Evolutionary conservation across 495 filamentous ascomycete species (phyloP).

Genomic region (Xylaria scruposa): DNA sequence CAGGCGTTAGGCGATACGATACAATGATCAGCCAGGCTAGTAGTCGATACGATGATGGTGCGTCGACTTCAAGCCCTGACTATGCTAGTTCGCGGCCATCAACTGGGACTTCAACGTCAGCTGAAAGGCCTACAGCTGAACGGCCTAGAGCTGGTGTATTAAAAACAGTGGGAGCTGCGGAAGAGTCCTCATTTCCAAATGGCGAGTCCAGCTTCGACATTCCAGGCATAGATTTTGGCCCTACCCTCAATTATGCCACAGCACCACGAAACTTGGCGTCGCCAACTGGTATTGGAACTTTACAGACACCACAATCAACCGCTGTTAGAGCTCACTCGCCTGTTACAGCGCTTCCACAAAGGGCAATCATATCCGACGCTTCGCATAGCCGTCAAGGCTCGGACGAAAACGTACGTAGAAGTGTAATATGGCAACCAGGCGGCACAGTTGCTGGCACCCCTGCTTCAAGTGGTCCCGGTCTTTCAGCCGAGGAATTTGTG

Average conservation of each 20-base stretch:
- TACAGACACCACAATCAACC: not conserved
- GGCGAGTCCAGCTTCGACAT: constrained; percentile 56
- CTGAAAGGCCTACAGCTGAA: constrained; percentile 67
- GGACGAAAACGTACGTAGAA: constrained; percentile 61
- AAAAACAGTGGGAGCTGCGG: constrained; percentile 76
- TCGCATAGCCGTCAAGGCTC: constrained; percentile 53
- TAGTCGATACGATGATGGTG: constrained; percentile 56
- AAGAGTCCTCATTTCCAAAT: constrained; percentile 33
- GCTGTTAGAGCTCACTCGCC: constrained; percentile 48
- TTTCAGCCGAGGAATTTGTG: constrained; percentile 82
- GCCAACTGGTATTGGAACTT: constrained; percentile 10
- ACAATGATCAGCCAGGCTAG: constrained; percentile 47
- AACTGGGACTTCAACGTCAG: constrained; percentile 64
- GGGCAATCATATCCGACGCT: constrained; percentile 47
- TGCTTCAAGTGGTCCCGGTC: constrained; percentile 49
- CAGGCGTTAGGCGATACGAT: constrained; percentile 38
- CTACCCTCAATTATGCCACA: constrained; percentile 71
- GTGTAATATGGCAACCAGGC: constrained; percentile 81
- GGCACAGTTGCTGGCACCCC: constrained; percentile 48
- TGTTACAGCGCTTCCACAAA: constrained; percentile 45
- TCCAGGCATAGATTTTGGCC: constrained; percentile 85
- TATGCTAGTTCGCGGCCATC: constrained; percentile 77
- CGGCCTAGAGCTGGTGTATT: constrained; percentile 81
- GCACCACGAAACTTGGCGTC: constrained; percentile 36
- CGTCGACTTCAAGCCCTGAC: constrained; percentile 57